These are phyloP conservation scores for Sclerotinia borealis DNA, from an alignment of 2,329 filamentous ascomycete species.

Conservation along the genomic window DNA sequence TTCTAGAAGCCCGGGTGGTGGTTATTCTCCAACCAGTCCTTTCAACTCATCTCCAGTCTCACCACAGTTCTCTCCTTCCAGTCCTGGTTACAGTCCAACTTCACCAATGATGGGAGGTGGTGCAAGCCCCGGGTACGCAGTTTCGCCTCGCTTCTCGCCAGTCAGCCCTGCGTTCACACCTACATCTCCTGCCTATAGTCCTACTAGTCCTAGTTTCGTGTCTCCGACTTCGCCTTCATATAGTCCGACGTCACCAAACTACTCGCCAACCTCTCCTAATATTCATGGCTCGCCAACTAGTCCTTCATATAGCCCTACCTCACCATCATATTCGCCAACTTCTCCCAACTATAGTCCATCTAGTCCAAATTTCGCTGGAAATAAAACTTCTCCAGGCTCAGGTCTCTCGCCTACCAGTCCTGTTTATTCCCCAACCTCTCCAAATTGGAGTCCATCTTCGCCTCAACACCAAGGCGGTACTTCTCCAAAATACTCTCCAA, in stretches of 20 bases:
- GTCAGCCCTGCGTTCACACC: constrained; percentile 39
- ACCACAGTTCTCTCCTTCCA: constrained; percentile 35
- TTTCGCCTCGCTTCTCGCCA: constrained; percentile 53
- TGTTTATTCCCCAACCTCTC: constrained; percentile 30
- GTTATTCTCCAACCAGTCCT: constrained; percentile 66
- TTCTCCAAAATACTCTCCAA: constrained; percentile 37
- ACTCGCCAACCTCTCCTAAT: constrained; percentile 29
- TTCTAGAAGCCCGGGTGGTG: constrained; percentile 54
- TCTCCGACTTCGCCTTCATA: constrained; percentile 64
- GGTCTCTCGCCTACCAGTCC: constrained; percentile 30
- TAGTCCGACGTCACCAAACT: constrained; percentile 43
- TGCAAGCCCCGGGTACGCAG: constrained; percentile 47
- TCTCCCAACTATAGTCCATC: constrained; percentile 30
- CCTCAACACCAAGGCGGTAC: constrained; percentile 26
- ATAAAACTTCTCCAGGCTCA: constrained; percentile 26
- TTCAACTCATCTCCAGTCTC: constrained; percentile 44
- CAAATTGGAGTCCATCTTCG: constrained; percentile 30
- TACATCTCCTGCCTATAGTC: constrained; percentile 32
- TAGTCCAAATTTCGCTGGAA: constrained; percentile 27
- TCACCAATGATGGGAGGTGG: constrained; percentile 48
- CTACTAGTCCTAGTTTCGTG: constrained; percentile 33
- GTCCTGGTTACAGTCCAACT: constrained; percentile 38
- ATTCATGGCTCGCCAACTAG: constrained; percentile 28
- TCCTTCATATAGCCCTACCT: constrained; percentile 30
- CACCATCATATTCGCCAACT: constrained; percentile 30